Evolutionary conservation across 2,329 filamentous ascomycete genomes (phyloP).

Genomic region (Beauveria sp.): DNA sequence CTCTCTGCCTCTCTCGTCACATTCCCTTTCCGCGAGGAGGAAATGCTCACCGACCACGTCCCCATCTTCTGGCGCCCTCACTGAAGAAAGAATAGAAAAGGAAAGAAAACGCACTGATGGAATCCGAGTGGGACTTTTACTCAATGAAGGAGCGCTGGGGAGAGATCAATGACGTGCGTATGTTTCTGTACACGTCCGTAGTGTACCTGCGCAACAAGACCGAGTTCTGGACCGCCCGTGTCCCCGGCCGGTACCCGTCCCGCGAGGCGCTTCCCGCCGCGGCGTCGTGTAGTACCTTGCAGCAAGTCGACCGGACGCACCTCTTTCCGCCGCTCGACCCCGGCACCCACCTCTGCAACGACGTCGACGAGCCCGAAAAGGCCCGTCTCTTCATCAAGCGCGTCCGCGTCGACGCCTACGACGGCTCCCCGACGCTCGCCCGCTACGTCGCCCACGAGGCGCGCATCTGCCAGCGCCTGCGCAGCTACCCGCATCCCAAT

Average conservation of each 20-base stretch:
- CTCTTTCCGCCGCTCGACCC: not conserved
- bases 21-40: too few species aligned
- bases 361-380: not conserved
- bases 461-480: not conserved
- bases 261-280: not conserved
- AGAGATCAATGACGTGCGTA: not conserved
- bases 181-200: conserved; percentile 1
- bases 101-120: not conserved
- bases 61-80: too few species aligned
- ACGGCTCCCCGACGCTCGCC: not conserved
- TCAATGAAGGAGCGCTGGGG: conserved; percentile 2
- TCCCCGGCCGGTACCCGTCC: not conserved
- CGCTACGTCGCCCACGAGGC: conserved; percentile 1
- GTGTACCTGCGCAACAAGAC: not conserved
- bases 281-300: not conserved
- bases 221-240: not conserved
- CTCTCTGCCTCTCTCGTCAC: too few species aligned
- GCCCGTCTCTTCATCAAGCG: not conserved
- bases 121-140: not conserved
- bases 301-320: not conserved
- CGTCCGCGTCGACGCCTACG: not conserved
- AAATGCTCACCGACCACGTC: too few species aligned
- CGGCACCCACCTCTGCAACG: not conserved
- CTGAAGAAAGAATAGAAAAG: too few species aligned
- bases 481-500: not conserved